Percentiles rank a stretch among this genome's conserved stretches.
Evolutionary conservation across 129 eudicot species (phyloP).

Genomic region (Chrysanthemum seticuspe): DNA sequence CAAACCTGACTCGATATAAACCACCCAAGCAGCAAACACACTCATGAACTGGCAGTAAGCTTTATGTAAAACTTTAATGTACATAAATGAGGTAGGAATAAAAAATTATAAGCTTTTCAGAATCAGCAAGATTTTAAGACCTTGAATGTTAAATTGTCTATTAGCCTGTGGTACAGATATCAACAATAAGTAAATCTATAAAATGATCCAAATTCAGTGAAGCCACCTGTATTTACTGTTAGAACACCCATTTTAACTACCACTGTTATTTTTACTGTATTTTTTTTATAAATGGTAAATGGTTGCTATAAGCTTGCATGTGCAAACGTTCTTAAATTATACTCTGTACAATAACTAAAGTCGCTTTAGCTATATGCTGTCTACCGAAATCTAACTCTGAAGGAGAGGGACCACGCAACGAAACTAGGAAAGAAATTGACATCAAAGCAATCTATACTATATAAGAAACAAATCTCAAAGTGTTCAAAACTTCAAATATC

Average conservation of each 20-base stretch:
- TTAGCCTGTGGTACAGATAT: constrained; percentile 26
- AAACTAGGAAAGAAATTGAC: constrained; percentile 7
- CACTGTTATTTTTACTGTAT: not conserved
- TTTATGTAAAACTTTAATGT: too few species aligned
- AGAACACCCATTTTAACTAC: constrained; percentile 18
- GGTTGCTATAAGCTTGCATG: too few species aligned
- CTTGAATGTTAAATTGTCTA: constrained; percentile 31
- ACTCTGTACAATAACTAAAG: too few species aligned
- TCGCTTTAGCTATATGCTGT: not conserved
- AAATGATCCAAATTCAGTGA: constrained; percentile 17
- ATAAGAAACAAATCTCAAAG: constrained; percentile 9
- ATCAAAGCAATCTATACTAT: constrained; percentile 4
- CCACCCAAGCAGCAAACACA: too few species aligned
- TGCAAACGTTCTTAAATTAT: too few species aligned
- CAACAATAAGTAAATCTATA: constrained; percentile 20
- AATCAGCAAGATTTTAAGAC: not conserved
- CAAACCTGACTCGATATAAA: too few species aligned
- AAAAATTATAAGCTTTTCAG: not conserved
- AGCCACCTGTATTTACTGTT: constrained; percentile 25
- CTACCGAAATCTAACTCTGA: not conserved
- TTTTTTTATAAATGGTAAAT: not conserved
- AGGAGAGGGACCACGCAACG: not conserved
- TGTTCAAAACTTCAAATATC: not conserved
- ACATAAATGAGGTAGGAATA: not conserved
- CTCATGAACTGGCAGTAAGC: too few species aligned